Base-by-base conservation (phyloP, 1,139 yeast genomes). In the Pneumocystis sp. region DNA sequence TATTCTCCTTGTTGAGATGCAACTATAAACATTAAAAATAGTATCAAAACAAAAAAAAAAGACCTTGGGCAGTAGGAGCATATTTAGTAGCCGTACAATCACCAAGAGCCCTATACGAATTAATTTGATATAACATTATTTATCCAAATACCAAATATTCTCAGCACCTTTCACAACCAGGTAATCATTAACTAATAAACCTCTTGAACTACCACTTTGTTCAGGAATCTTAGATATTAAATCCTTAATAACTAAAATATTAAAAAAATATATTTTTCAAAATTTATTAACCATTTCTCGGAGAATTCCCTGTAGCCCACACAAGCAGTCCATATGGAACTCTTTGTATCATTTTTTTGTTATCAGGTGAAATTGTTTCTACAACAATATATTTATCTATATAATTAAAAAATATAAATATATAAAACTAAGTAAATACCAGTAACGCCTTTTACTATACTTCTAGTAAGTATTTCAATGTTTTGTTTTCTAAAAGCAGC, bases 301-400 rank as follows among this genome's bases (percentile, higher is more conserved):
- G 91, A 68, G 95, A 93, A 76, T 89, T 90, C 78, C 97, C 97
- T 64, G 96, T 91, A 67, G 97, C 97, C 97, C 97, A 91, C 70
- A 91, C 93, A 71, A 91, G 82, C 73, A 89, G 80, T 73, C 97
- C 97, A 75, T 90, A 91, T 66, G 96, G 96, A 72, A 90, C 79
- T 70, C 83, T 86, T 63, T 82, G 77, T 65, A 79, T 77, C 71
- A 82, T 81, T 70, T 83, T 79, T 59, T 81, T 70, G 19, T 91
- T 93, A 68, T 85, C 88, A 50, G 83, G 81, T 65, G 81, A 78
- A 73, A 90, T 89, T 69, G 82, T 84, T 73, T 83, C 85, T 65
- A 95, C 96, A 70, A 81, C 79, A 70, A 89, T 86, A 63, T 79
- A 77, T 72, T 83, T 83, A 70, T 81, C 83, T 50, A 50, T 5